Conservation (phyloP, 2,329 filamentous ascomycete genomes). For the Tolypocladium album region DNA sequence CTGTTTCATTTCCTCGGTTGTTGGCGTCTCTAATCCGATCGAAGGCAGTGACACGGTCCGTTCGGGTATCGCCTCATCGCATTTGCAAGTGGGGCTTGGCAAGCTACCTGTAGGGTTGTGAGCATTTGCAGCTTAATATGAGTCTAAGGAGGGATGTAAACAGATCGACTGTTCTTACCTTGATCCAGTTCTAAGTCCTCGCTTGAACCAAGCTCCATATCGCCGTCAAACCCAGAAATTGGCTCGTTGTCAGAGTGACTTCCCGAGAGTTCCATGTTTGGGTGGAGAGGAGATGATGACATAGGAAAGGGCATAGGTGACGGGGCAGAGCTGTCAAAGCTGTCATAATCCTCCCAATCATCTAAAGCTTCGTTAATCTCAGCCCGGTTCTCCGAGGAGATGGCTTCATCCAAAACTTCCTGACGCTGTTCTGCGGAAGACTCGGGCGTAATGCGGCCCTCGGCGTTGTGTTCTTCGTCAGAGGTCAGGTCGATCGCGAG, state of each 20-base stretch:
- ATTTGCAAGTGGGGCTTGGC: not conserved
- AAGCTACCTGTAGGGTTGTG: not conserved
- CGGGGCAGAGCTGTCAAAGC: not conserved
- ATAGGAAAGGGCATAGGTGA: not conserved
- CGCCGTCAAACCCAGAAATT: not conserved
- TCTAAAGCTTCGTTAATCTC: not conserved
- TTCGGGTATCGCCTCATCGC: not conserved
- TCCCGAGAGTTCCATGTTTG: not conserved
- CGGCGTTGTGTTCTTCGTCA: slow-evolving; percentile 8
- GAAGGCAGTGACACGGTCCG: not conserved
- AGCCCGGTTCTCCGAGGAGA: not conserved
- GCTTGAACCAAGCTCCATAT: not conserved
- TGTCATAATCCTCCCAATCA: not conserved
- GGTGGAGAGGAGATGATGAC: not conserved
- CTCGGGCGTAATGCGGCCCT: not conserved
- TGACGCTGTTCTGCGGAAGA: not conserved
- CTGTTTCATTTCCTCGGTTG: not conserved
- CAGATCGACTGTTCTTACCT: not conserved
- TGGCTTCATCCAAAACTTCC: not conserved
- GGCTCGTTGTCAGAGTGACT: not conserved
- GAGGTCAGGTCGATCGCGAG: slow-evolving; percentile 10
- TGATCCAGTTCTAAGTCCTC: not conserved
- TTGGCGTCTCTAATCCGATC: not conserved
- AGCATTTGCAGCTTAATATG: not conserved
- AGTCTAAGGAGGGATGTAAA: not conserved